Evolutionary conservation across 169 alveolate species (phyloP).

Genomic region (Plasmodium adleri): DNA sequence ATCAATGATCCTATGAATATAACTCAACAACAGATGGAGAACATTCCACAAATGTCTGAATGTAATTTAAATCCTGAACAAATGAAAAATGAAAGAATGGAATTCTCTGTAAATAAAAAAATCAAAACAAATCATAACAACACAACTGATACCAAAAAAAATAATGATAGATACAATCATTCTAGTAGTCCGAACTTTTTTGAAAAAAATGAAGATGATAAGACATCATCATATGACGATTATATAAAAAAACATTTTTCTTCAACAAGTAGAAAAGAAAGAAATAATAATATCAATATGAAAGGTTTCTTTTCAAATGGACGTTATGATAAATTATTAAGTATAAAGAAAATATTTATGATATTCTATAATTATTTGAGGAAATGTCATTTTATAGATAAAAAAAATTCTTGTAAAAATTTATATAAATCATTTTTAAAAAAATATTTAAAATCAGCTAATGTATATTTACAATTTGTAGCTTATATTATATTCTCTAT

Average conservation of each 20-base stretch:
- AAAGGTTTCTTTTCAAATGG: background rate
- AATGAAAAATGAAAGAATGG: too few relatives aligned
- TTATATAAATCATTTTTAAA: conserved; percentile 37
- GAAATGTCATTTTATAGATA: conserved; percentile 22
- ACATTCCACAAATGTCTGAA: too few relatives aligned
- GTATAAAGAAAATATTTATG: conserved; percentile 34
- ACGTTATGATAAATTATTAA: conserved; percentile 1
- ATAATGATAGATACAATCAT: background rate
- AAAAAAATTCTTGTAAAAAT: conserved; percentile 21
- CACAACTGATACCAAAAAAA: background rate
- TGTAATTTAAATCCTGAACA: too few relatives aligned
- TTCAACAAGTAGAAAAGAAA: background rate
- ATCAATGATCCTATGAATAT: too few relatives aligned
- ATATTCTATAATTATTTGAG: conserved; percentile 46
- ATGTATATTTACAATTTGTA: conserved; percentile 52
- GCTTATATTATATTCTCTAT: conserved; percentile 46
- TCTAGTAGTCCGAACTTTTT: too few relatives aligned
- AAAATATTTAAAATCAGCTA: conserved; percentile 53
- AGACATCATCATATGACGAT: background rate
- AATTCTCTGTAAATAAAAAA: conserved; percentile 16
- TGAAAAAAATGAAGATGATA: background rate
- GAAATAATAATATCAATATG: background rate
- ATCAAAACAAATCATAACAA: conserved; percentile 32
- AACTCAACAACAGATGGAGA: background rate
- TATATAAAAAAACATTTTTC: too few relatives aligned